These are phyloP conservation scores for Phaeosphaeria sp. DNA, from an alignment of 2,329 filamentous ascomycete genomes.

Conservation along the genomic window DNA sequence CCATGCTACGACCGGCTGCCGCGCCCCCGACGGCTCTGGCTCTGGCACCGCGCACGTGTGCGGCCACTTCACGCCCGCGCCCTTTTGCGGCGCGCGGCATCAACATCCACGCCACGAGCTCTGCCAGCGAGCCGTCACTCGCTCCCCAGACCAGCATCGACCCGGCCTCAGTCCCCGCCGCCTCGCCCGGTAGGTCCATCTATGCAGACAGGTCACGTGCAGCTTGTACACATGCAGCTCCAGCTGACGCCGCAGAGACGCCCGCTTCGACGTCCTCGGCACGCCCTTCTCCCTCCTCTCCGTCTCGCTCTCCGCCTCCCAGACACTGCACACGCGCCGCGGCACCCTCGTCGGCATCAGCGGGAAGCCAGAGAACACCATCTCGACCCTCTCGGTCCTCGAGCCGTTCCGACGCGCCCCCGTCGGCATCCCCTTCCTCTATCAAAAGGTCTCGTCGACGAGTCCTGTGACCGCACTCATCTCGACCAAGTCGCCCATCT, in stretches of 20 bases:
- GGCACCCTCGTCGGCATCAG: slow-evolving; percentile 90
- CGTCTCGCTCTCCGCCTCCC: slow-evolving; percentile 89
- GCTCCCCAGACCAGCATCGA: slow-evolving; percentile 37
- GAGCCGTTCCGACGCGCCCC: slow-evolving; percentile 81
- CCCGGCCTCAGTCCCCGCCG: slow-evolving; percentile 25
- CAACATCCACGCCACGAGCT: slow-evolving; percentile 55
- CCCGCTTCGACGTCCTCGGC: slow-evolving; percentile 91
- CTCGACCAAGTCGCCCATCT: slow-evolving; percentile 83
- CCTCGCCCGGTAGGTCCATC: slow-evolving; percentile 34
- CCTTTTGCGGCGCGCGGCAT: slow-evolving; percentile 46
- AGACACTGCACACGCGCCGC: slow-evolving; percentile 88
- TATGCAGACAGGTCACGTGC: background rate
- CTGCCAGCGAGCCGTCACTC: slow-evolving; percentile 49
- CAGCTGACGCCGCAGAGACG: slow-evolving; percentile 65
- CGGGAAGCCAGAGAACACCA: slow-evolving; percentile 87
- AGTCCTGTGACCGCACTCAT: slow-evolving; percentile 88
- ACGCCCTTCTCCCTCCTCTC: slow-evolving; percentile 93
- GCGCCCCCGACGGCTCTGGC: slow-evolving; percentile 31
- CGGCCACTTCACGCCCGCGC: background rate
- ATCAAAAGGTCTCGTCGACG: slow-evolving; percentile 85
- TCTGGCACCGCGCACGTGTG: slow-evolving; percentile 12
- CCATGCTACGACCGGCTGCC: slow-evolving; percentile 41
- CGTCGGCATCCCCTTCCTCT: slow-evolving; percentile 91
- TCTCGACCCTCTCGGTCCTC: slow-evolving; percentile 87
- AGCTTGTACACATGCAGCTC: slow-evolving; percentile 6